phyloP scores from a whole-genome alignment of 306 rosid genomes.

The Quercus mongolica region DNA sequence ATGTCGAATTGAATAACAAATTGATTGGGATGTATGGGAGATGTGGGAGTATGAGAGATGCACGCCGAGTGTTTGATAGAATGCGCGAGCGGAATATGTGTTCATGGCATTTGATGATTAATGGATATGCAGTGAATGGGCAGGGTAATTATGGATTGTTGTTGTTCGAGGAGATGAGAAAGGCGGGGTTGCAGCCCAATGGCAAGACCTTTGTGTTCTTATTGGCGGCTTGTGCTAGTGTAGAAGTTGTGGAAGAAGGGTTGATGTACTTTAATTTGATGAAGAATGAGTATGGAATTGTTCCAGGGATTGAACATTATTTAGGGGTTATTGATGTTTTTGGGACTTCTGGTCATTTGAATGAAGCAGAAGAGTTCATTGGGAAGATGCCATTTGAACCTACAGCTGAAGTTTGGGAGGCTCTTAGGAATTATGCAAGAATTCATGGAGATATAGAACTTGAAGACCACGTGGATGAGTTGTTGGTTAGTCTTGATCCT shows the following conservation, averaged over 20 bases:
- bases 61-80: conserved; percentile 69
- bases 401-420: conserved; percentile 42
- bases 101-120: conserved; percentile 68
- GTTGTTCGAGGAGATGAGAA: conserved; percentile 58
- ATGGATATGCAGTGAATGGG: conserved; percentile 52
- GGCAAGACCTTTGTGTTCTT: conserved; percentile 46
- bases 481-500: conserved; percentile 44
- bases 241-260: conserved; percentile 67
- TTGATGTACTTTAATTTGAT: conserved; percentile 39
- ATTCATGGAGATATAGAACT: conserved; percentile 82
- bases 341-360: conserved; percentile 67
- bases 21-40: conserved; percentile 47
- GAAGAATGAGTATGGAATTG: conserved; percentile 48
- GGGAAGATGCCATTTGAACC: conserved; percentile 55
- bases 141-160: conserved; percentile 52
- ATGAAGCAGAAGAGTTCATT: conserved; percentile 69
- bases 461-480: conserved; percentile 58
- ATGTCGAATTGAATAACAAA: conserved; percentile 43
- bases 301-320: conserved; percentile 53
- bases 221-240: conserved; percentile 62
- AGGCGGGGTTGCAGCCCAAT: conserved; percentile 43
- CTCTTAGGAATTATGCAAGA: conserved; percentile 43
- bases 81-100: conserved; percentile 48
- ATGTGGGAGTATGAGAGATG: conserved; percentile 66
- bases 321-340: conserved; percentile 48